A percentile compares a stretch with the other conserved stretches of the same genome.
Conservation (phyloP, 2,329 filamentous ascomycete species). For the Aspergillus piperis region DNA sequence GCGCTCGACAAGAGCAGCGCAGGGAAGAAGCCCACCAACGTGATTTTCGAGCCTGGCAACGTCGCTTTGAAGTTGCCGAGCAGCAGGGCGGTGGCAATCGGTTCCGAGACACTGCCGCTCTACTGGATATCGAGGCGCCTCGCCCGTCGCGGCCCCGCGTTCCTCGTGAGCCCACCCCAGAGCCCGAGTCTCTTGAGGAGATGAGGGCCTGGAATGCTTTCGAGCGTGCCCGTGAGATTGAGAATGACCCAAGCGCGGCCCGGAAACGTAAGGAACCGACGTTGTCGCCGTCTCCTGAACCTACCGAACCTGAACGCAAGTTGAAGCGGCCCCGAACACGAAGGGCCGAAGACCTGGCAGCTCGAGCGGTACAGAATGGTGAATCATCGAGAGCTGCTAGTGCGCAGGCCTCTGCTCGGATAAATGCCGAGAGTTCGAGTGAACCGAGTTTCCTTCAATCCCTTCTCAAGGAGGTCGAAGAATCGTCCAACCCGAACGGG, state of each 20-base stretch:
- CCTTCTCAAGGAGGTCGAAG: slow-evolving; percentile 83
- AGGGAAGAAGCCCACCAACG: slow-evolving; percentile 54
- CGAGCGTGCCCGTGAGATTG: slow-evolving; percentile 75
- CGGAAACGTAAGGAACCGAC: slow-evolving; percentile 58
- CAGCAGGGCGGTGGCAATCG: slow-evolving; percentile 73
- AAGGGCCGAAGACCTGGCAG: slow-evolving; percentile 58
- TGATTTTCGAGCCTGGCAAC: slow-evolving; percentile 73
- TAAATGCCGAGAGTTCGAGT: slow-evolving; percentile 43
- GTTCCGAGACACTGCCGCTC: slow-evolving; percentile 68
- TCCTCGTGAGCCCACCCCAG: slow-evolving; percentile 48
- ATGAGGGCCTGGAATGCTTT: slow-evolving; percentile 86
- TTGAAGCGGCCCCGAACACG: slow-evolving; percentile 84
- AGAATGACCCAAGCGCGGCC: slow-evolving; percentile 52
- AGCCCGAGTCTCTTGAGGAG: slow-evolving; percentile 76
- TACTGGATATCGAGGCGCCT: slow-evolving; percentile 55
- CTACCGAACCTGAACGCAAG: slow-evolving; percentile 73
- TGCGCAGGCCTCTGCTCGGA: slow-evolving; percentile 34
- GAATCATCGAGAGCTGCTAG: slow-evolving; percentile 41
- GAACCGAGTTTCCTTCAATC: slow-evolving; percentile 83
- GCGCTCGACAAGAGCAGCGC: slow-evolving; percentile 57
- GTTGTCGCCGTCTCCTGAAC: slow-evolving; percentile 74
- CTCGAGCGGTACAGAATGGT: slow-evolving; percentile 46
- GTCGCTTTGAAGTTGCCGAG: slow-evolving; percentile 77
- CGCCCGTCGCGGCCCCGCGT: slow-evolving; percentile 44
- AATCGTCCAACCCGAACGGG: slow-evolving; percentile 39